Base-by-base conservation (phyloP, 768 basidiomycete species). In the Hericium coralloides region DNA sequence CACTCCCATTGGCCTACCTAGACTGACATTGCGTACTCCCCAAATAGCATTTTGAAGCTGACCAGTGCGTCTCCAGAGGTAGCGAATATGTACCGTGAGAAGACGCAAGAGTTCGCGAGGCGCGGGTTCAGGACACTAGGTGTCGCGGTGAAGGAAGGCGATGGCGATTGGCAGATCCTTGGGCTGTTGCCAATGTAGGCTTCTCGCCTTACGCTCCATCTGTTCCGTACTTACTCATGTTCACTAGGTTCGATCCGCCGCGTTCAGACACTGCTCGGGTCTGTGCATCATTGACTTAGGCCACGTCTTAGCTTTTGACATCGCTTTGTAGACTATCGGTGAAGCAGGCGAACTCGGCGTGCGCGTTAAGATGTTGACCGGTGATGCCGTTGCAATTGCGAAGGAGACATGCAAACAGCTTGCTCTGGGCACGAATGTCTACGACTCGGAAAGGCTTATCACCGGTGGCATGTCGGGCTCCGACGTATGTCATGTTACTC, bases 291-390 rank as follows among this genome's bases (percentile, higher is more conserved):
- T 41, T 1, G 12, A 37, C 20, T 39, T 51, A 6, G 26, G 49
- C 31, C 18, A 41, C 31, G 17, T 20, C 48, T 54, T 12, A 37
- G 31, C 15, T 52, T 58, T 25, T 38, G 18, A 31, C 31, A 31
- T 31, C 31, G 1, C 7, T 50, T 36, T 22, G 20, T 25, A 72
- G 65, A 78, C 77, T 5, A 73, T 78, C 56, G 66, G 64, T 8
- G 77, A 77, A 63, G 77, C 77, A 9, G 66, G 66, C 38, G 60
- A 69, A 17, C 70, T 78, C 39, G 77, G 77, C 12, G 71, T 78
- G 54, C 67, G 69, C 52, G 70, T 79, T 56, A 79, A 79, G 71
- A 79, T 79, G 78, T 69, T 79, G 15, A 79, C 77, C 12, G 77
- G 77, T 47, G 77, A 78, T 59, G 76, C 75, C 38, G 76, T 78